phyloP scores from a whole-genome alignment of 2,329 filamentous ascomycete species.

The Calonectria multiphialidica region DNA sequence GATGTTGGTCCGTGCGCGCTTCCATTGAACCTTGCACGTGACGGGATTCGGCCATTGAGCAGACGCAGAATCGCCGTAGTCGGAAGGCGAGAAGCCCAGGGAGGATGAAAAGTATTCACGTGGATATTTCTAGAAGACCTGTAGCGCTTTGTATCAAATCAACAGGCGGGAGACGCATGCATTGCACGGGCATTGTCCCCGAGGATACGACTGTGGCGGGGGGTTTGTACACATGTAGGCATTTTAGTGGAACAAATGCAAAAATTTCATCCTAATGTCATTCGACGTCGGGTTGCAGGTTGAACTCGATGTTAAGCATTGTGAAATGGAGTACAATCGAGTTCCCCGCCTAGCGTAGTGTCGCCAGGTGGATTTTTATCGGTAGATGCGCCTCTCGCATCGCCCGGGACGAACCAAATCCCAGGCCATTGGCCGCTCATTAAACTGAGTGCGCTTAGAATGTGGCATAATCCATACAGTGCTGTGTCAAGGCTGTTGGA shows the following conservation, averaged over 20 bases:
- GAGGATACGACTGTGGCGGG: background rate
- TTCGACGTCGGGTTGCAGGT: too few species aligned
- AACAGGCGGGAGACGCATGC: background rate
- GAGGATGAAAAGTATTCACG: background rate
- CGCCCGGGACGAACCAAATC: too few species aligned
- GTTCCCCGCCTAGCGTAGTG: too few species aligned
- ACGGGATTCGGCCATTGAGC: constrained; percentile 20
- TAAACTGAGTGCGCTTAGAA: too few species aligned
- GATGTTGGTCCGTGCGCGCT: constrained; percentile 40
- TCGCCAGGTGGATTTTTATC: too few species aligned
- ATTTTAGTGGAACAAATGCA: background rate
- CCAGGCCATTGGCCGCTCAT: too few species aligned
- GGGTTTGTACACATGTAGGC: background rate
- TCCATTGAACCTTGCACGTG: constrained; percentile 29
- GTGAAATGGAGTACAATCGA: too few species aligned
- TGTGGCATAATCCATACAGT: too few species aligned
- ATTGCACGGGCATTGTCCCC: background rate
- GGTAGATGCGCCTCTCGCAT: too few species aligned
- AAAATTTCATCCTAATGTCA: background rate
- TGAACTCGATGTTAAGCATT: too few species aligned
- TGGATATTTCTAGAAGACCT: constrained; percentile 1
- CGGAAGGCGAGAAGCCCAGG: background rate
- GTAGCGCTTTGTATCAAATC: background rate
- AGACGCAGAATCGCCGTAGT: background rate
- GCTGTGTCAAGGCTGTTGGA: background rate